Conservation (phyloP, 768 basidiomycete genomes). For the Exsudoporus frostii region DNA sequence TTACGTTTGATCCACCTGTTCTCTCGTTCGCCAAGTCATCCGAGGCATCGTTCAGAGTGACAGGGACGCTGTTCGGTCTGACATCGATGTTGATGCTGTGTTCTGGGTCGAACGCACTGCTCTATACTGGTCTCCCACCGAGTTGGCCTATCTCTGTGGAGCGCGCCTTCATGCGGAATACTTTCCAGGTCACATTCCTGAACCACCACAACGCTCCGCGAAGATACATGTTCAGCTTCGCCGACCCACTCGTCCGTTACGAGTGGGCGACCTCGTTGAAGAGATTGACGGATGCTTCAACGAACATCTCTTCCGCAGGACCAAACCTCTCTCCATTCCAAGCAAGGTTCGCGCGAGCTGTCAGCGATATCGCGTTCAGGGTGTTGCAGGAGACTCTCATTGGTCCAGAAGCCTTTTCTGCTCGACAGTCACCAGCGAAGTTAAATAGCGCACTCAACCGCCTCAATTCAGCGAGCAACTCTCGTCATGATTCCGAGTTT, state of each 20-base stretch:
- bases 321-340: conserved; percentile 35
- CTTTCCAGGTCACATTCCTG: conserved; percentile 87
- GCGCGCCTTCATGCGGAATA: conserved; percentile 94
- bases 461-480: conserved; percentile 15
- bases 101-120: conserved; percentile 76
- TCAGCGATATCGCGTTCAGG: conserved; percentile 73
- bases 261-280: conserved; percentile 71
- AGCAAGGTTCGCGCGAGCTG: conserved; percentile 56
- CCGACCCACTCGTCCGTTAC: conserved; percentile 70
- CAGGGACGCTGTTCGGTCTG: conserved; percentile 76
- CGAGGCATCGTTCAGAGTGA: conserved; percentile 88
- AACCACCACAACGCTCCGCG: conserved; percentile 66
- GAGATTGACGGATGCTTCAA: conserved; percentile 59
- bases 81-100: conserved; percentile 84
- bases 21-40: conserved; percentile 75
- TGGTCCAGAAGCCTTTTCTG: conserved; percentile 29
- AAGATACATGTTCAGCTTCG: conserved; percentile 93
- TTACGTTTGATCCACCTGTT: conserved; percentile 82
- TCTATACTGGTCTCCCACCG: conserved; percentile 78
- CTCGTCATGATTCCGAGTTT: conserved; percentile 23
- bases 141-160: conserved; percentile 79
- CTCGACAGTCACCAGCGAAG: conserved; percentile 25
- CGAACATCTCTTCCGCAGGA: conserved; percentile 22
- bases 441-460: conserved; percentile 36
- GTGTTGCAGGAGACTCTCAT: conserved; percentile 85